Evolutionary conservation across 139 green algal species (phyloP).

Genomic region (Coccomyxa sp.): DNA sequence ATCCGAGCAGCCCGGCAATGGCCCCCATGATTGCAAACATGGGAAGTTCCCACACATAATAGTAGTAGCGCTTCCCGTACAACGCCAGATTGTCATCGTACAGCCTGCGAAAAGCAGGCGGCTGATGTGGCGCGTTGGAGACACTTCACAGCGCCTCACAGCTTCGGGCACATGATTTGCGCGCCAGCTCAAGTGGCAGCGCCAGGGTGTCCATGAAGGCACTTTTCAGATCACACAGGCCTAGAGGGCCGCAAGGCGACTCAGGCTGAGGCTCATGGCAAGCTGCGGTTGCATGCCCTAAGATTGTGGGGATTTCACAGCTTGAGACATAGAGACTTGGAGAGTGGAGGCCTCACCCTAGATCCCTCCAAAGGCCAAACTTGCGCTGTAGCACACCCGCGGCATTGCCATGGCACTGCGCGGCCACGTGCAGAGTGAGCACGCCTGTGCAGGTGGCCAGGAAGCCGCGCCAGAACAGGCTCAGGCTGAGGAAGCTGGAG

Average conservation of each 20-base stretch:
- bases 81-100: slow-evolving; percentile 51
- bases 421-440: slow-evolving; percentile 47
- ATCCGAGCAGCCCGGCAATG: slow-evolving; percentile 40
- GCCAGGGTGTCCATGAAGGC: too few species aligned
- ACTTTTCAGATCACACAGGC: too few species aligned
- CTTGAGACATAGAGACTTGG: too few species aligned
- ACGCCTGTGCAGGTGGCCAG: slow-evolving; percentile 59
- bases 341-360: slow-evolving; percentile 18
- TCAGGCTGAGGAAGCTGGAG: slow-evolving; percentile 47
- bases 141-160: too few species aligned
- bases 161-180: too few species aligned
- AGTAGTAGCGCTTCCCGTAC: slow-evolving; percentile 45
- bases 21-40: slow-evolving; percentile 57
- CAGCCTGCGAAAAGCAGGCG: slow-evolving; percentile 34
- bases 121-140: too few species aligned
- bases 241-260: too few species aligned
- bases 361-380: slow-evolving; percentile 46
- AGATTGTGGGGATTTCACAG: too few species aligned
- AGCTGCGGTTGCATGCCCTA: too few species aligned
- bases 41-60: slow-evolving; percentile 62
- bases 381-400: slow-evolving; percentile 9
- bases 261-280: too few species aligned
- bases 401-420: not conserved
- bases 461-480: slow-evolving; percentile 67
- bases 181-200: too few species aligned